phyloP scores from a whole-genome alignment of 1,284 basidiomycete species.

The Tylopilus sp. region DNA sequence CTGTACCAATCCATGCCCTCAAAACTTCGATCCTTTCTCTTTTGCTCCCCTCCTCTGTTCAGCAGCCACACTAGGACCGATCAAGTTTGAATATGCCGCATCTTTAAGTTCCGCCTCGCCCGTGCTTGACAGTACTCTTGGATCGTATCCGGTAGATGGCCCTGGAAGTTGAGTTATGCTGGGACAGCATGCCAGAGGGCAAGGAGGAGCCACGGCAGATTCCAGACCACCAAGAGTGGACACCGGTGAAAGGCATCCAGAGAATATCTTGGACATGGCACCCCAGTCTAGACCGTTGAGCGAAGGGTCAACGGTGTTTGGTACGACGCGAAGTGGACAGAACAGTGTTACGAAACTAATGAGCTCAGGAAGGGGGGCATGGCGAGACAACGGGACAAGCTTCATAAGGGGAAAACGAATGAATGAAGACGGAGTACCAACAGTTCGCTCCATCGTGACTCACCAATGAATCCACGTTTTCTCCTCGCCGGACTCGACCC shows the following conservation, averaged over 20 bases:
- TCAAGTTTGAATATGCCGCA: conserved; percentile 54
- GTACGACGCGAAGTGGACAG: conserved; percentile 67
- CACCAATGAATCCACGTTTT: conserved; percentile 57
- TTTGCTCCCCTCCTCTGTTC: conserved; percentile 44
- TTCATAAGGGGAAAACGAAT: conserved; percentile 29
- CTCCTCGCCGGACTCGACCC: conserved; percentile 36
- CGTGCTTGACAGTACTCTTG: not conserved
- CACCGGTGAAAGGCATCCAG: conserved; percentile 42
- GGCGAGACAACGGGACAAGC: conserved; percentile 81
- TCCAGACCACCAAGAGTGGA: conserved; percentile 5
- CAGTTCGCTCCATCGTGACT: conserved; percentile 16
- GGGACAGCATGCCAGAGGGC: conserved; percentile 16
- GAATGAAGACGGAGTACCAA: not conserved
- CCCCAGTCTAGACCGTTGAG: conserved; percentile 66
- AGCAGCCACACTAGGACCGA: conserved; percentile 48
- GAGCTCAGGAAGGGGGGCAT: conserved; percentile 84
- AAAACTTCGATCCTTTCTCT: conserved; percentile 44
- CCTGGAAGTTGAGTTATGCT: conserved; percentile 11
- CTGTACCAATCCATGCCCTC: conserved; percentile 39
- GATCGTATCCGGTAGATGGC: conserved; percentile 9
- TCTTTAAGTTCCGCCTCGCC: conserved; percentile 36
- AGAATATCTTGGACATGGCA: conserved; percentile 65
- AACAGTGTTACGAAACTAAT: conserved; percentile 77
- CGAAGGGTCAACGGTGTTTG: conserved; percentile 71
- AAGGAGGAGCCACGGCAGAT: conserved; percentile 24